Evolutionary conservation across 164 flowering plant genomes (phyloP).

Genomic region (Stephania japonica): DNA sequence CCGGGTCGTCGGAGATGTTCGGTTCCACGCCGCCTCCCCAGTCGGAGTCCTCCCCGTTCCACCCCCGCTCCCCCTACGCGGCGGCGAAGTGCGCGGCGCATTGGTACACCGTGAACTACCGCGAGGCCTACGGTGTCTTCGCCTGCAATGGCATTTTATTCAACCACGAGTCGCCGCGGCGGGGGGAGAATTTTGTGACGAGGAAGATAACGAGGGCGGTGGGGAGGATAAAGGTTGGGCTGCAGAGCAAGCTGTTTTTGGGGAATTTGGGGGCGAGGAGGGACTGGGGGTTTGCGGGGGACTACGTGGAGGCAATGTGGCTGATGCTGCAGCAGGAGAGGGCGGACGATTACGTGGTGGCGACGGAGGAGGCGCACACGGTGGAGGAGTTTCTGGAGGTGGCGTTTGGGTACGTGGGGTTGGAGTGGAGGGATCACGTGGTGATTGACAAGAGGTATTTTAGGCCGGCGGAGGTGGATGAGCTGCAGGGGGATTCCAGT

Average conservation of each 20-base stretch:
- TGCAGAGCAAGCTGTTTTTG: slow-evolving; percentile 81
- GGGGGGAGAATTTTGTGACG: slow-evolving; percentile 94
- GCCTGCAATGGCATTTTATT: slow-evolving; percentile 90
- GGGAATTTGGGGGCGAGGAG: slow-evolving; percentile 82
- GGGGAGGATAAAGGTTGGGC: slow-evolving; percentile 79
- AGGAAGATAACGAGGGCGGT: slow-evolving; percentile 88
- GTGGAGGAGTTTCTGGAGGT: slow-evolving; percentile 85
- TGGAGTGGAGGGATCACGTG: slow-evolving; percentile 91
- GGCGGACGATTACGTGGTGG: slow-evolving; percentile 93
- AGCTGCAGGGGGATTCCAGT: too few species aligned
- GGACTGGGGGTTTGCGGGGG: slow-evolving; percentile 98
- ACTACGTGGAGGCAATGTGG: slow-evolving; percentile 99
- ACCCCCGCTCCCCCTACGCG: slow-evolving; percentile 94
- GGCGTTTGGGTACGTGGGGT: slow-evolving; percentile 85
- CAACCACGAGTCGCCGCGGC: slow-evolving; percentile 83
- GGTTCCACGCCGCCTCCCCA: slow-evolving; percentile 98
- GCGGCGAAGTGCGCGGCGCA: slow-evolving; percentile 90
- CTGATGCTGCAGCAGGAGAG: slow-evolving; percentile 97
- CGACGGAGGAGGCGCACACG: slow-evolving; percentile 89
- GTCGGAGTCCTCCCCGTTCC: slow-evolving; percentile 72
- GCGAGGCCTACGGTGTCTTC: slow-evolving; percentile 85
- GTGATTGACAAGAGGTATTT: slow-evolving; percentile 89
- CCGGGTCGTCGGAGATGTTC: slow-evolving; percentile 94
- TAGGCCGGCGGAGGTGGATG: slow-evolving; percentile 90
- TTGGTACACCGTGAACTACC: slow-evolving; percentile 94